phyloP scores from a whole-genome alignment of 2,329 filamentous ascomycete species.

The Fusarium robinianum region DNA sequence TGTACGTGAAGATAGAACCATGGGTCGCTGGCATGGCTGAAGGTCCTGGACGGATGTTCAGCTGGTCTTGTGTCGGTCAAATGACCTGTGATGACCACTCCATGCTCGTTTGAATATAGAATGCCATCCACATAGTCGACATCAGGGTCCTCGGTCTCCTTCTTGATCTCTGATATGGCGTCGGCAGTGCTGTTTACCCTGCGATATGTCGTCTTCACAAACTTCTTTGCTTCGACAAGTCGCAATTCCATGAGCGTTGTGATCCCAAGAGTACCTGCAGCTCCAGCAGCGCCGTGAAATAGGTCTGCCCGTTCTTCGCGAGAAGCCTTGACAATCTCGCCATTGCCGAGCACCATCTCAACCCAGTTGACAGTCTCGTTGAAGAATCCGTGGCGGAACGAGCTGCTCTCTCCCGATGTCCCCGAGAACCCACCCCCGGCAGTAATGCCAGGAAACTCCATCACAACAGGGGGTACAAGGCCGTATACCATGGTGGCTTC shows the following conservation, averaged over 20 bases:
- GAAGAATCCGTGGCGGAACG: slow-evolving; percentile 69
- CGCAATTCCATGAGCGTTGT: slow-evolving; percentile 63
- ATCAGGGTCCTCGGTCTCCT: background rate
- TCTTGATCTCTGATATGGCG: slow-evolving; percentile 49
- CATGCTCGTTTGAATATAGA: slow-evolving; percentile 51
- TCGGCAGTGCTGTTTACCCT: slow-evolving; percentile 48
- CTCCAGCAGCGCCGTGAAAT: slow-evolving; percentile 62
- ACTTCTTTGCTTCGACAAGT: slow-evolving; percentile 56
- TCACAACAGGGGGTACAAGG: slow-evolving; percentile 67
- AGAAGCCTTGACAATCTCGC: slow-evolving; percentile 56
- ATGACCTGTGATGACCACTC: slow-evolving; percentile 59
- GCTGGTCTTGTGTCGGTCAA: slow-evolving; percentile 37
- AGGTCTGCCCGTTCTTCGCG: slow-evolving; percentile 54
- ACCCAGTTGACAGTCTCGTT: slow-evolving; percentile 64
- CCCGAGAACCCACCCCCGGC: slow-evolving; percentile 69
- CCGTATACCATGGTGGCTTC: slow-evolving; percentile 58
- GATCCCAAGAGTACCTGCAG: slow-evolving; percentile 64
- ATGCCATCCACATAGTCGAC: slow-evolving; percentile 67
- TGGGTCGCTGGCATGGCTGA: slow-evolving; percentile 59
- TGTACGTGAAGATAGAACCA: slow-evolving; percentile 70
- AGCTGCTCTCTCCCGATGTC: slow-evolving; percentile 69
- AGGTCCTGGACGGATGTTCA: slow-evolving; percentile 39
- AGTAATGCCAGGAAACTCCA: slow-evolving; percentile 74
- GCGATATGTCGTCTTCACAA: slow-evolving; percentile 60
- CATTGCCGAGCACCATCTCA: slow-evolving; percentile 66